Evolutionary conservation across 129 eudicot genomes (phyloP).

Genomic region (Rutidosis leptorrhynchoides): DNA sequence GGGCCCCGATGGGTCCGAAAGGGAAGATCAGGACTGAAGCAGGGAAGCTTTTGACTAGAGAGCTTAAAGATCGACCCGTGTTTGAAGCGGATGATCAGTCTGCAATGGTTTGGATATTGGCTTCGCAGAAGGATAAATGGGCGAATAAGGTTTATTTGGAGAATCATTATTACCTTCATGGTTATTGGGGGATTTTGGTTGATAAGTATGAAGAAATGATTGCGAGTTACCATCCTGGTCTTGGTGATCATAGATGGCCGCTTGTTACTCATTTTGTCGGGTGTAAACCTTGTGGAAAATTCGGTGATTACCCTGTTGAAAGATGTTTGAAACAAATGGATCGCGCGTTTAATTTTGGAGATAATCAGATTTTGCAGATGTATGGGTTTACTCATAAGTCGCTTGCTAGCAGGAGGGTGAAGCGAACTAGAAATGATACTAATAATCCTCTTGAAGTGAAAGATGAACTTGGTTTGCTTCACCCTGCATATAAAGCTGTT

Average conservation of each 20-base stretch:
- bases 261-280: constrained; percentile 97
- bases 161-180: constrained; percentile 72
- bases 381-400: constrained; percentile 81
- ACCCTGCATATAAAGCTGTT: constrained; percentile 68
- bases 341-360: constrained; percentile 81
- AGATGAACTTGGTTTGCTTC: constrained; percentile 76
- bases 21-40: constrained; percentile 82
- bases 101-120: constrained; percentile 84
- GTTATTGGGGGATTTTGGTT: constrained; percentile 93
- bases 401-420: constrained; percentile 68
- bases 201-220: constrained; percentile 83
- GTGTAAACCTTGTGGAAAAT: constrained; percentile 88
- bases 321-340: constrained; percentile 96
- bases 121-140: constrained; percentile 72
- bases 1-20: constrained; percentile 95
- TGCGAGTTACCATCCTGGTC: constrained; percentile 70
- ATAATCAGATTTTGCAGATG: constrained; percentile 88
- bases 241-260: constrained; percentile 95
- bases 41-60: constrained; percentile 67
- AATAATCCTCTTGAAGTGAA: constrained; percentile 67
- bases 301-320: constrained; percentile 88
- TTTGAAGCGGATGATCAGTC: constrained; percentile 98
- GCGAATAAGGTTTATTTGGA: constrained; percentile 77
- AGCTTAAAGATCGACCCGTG: constrained; percentile 74
- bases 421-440: constrained; percentile 60